Base-by-base conservation (phyloP, 768 basidiomycete genomes). In the Tylopilus intermedius region DNA sequence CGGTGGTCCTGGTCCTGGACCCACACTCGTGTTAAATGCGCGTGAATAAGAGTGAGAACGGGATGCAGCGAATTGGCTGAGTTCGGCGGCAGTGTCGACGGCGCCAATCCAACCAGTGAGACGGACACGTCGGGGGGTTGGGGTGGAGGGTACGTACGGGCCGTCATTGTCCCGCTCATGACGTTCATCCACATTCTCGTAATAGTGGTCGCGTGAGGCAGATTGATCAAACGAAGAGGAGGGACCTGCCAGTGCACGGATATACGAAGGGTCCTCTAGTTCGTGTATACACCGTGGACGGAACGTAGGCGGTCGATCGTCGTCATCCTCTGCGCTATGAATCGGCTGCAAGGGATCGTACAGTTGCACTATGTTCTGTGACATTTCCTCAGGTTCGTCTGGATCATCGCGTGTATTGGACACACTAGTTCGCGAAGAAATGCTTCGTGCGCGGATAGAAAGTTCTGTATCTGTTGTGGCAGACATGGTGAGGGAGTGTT, bases 231-330 rank as follows among this genome's bases (percentile, higher is more conserved):
- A 49, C 3, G 39, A 58, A 33, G 46, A 47, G 2, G 58, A 59
- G 9, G 52, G 46, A n/a, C 38, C 49, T 1, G 49, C 62, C 1
- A 58, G 45, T 1, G 37, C 55, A 15, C 49, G 58, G 7, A 67
- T 56, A 21, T 69, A 68, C 3, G 68, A 68, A 21, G 68, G 67
- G 41, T 68, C 68, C 7, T 72, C 73, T 8, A 83, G 57, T 58
- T 84, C 79, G 61, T 84, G 82, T 48, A 83, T 84, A 63, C 81
- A 83, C 2, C 62, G 70, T 2, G 76, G 71, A 15, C 45, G 67
- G 13, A 67, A 66, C 8, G 45, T 56, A 11, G 66, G 55, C 15
- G 63, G 57, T 18, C 49, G 57, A 52, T 69, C 38, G 63, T 71
- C 48, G 49, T 66, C 54, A 22, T 64, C 54, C 47, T 67, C 58